Conservation (phyloP, 441 rosid genomes). For the Macaranga tanarius region DNA sequence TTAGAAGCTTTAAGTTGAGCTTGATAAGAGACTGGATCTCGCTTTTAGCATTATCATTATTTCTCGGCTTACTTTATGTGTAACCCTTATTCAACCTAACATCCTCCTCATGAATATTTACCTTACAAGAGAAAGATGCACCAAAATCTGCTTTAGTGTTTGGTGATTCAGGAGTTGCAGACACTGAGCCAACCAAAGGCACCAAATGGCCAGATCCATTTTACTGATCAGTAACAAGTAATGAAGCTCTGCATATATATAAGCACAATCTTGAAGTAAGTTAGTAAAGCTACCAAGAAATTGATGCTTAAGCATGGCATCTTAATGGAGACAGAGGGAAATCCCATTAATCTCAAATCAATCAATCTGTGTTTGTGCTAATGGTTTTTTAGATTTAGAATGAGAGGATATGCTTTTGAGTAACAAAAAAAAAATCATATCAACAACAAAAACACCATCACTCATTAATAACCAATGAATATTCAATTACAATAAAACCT, state of each 20-base stretch:
- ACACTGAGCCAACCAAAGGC: conserved; percentile 17
- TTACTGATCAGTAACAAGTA: conserved; percentile 2
- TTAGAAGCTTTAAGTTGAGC: conserved; percentile 50
- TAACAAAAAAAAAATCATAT: too few species aligned
- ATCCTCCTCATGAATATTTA: conserved; percentile 13
- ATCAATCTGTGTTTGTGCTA: neutral
- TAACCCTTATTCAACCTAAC: conserved; percentile 9
- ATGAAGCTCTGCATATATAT: neutral
- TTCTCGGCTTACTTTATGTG: conserved; percentile 16
- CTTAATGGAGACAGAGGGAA: conserved; percentile 21
- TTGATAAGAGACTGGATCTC: conserved; percentile 60
- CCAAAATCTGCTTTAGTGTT: conserved; percentile 9
- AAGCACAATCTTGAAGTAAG: conserved; percentile 13
- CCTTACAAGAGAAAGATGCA: conserved; percentile 12
- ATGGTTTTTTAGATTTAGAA: neutral
- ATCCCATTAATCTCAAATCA: conserved; percentile 1
- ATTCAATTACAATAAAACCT: neutral
- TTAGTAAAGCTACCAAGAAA: neutral
- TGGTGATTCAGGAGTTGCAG: conserved; percentile 22
- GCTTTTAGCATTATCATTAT: conserved; percentile 35
- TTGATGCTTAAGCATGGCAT: conserved; percentile 11
- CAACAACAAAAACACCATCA: neutral
- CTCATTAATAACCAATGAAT: neutral
- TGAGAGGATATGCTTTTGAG: neutral
- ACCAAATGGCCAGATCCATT: conserved; percentile 14